Base-by-base conservation (phyloP, 805 yeast genomes). In the Candida peoriensis region DNA sequence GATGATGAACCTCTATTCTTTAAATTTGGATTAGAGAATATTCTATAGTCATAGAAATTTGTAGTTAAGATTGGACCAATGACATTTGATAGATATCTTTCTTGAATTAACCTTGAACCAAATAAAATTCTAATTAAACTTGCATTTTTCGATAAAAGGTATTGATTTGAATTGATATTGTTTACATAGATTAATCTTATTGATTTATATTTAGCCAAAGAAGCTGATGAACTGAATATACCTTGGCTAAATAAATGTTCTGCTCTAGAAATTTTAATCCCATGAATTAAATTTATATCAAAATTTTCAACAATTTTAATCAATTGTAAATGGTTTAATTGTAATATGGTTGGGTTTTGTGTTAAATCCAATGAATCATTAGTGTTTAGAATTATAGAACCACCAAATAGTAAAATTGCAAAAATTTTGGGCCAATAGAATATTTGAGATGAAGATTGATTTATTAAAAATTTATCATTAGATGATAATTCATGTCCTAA, bases 31-130 rank as follows among this genome's bases (percentile, higher is more conserved):
- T 58, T 57, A 20, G 63, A 58, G 16, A 76, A 51, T 1, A 70
- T 55, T 37, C 93, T 63, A 48, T 76, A 77, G 41, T 82, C 93
- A 42, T 60, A 79, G 25, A 70, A 61, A 48, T 80, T 83, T 1
- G 81, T 75, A 27, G 68, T 64, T 7, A 80, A 46, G 0, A 81
- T 41, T 0, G 88, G 77, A 0, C 89, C 88, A 30, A 76, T 46
- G 1, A 74, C 57, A 19, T 68, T 68, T 24, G 56, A 54, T 23
- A 65, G 53, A 13, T 66, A 66, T 12, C 58, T 55, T 46, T 82
- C 88, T 13, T 61, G 54, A 1, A 81, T 61, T 0, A 78, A 58
- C 39, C 86, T 61, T 2, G 75, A 44, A 2, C 74, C 74, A 4
- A 71, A 52, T 2, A 64, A 33, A 0, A 78, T 64, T 35, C 79